Conservation (phyloP, 139 green algal genomes). For the Spirogloea muscicola region DNA sequence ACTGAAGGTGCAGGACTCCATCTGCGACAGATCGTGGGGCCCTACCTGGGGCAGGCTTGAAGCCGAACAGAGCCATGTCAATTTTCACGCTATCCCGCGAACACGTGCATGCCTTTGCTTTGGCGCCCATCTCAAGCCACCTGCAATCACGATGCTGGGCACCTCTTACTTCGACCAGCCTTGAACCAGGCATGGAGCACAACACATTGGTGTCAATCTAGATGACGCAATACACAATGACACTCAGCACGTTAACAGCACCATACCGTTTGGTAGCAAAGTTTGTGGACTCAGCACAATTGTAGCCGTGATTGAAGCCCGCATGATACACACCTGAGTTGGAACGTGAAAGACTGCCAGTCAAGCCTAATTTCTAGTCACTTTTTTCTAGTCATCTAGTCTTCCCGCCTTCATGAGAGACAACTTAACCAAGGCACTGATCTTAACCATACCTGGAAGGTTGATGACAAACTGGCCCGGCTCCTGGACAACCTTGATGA, state of each 20-base stretch:
- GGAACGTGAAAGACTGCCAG: no score
- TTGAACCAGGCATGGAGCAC: not conserved
- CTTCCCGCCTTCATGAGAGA: no score
- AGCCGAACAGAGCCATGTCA: conserved; percentile 73
- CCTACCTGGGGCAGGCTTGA: not conserved
- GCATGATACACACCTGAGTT: conserved; percentile 61
- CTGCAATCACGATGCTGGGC: conserved; percentile 2
- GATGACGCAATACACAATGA: not conserved
- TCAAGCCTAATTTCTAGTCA: no score
- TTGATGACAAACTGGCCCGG: conserved; percentile 76
- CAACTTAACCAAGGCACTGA: no score
- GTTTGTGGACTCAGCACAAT: conserved; percentile 76
- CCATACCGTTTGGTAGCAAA: conserved; percentile 67
- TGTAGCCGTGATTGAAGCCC: conserved; percentile 74
- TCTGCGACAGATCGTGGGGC: not conserved
- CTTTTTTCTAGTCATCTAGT: no score
- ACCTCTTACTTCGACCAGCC: not conserved
- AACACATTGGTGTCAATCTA: conserved; percentile 1
- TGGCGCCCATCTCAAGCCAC: conserved; percentile 59
- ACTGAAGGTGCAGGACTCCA: not conserved
- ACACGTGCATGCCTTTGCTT: conserved; percentile 59
- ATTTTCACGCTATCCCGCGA: conserved; percentile 63
- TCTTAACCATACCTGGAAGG: conserved; percentile 66
- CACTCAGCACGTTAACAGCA: no score
- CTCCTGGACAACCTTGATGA: conserved; percentile 57